These are phyloP conservation scores for Curvularia lunata DNA, from an alignment of 2,329 filamentous ascomycete species.

Conservation along the genomic window DNA sequence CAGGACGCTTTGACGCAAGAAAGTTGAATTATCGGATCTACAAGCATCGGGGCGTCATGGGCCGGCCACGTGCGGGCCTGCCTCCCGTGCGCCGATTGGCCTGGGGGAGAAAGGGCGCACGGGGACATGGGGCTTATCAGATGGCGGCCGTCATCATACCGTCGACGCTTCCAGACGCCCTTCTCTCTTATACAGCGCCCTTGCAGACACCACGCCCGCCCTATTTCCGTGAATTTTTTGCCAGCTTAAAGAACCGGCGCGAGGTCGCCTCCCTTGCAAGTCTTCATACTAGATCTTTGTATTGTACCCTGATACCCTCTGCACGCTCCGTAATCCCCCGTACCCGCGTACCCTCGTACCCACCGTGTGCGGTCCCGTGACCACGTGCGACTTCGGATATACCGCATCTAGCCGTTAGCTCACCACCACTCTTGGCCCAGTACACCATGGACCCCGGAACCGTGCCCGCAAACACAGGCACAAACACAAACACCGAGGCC, in stretches of 20 bases:
- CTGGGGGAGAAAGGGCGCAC: constrained; percentile 6
- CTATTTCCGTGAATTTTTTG: constrained; percentile 13
- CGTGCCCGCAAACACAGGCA: constrained; percentile 25
- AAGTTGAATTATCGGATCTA: constrained; percentile 13
- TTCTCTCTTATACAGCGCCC: constrained; percentile 8
- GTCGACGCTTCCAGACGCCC: constrained; percentile 12
- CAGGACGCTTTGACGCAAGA: constrained; percentile 25
- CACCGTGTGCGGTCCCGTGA: constrained; percentile 16
- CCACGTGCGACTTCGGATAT: constrained; percentile 39
- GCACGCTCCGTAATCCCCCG: background rate
- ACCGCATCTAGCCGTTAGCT: constrained; percentile 27
- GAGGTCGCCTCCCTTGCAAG: constrained; percentile 22
- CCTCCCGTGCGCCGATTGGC: constrained; percentile 14
- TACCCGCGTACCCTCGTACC: background rate
- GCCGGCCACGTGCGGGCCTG: constrained; percentile 1
- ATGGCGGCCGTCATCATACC: constrained; percentile 24
- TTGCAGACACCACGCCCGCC: constrained; percentile 6
- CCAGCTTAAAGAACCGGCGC: constrained; percentile 28
- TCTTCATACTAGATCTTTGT: constrained; percentile 2
- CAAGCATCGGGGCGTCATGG: constrained; percentile 25
- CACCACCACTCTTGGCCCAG: constrained; percentile 26
- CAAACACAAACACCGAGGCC: constrained; percentile 54
- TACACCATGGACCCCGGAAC: constrained; percentile 27
- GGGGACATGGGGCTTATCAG: constrained; percentile 30
- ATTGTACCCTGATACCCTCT: background rate